phyloP scores from a whole-genome alignment of 306 rosid species.

The Malus fusca region DNA sequence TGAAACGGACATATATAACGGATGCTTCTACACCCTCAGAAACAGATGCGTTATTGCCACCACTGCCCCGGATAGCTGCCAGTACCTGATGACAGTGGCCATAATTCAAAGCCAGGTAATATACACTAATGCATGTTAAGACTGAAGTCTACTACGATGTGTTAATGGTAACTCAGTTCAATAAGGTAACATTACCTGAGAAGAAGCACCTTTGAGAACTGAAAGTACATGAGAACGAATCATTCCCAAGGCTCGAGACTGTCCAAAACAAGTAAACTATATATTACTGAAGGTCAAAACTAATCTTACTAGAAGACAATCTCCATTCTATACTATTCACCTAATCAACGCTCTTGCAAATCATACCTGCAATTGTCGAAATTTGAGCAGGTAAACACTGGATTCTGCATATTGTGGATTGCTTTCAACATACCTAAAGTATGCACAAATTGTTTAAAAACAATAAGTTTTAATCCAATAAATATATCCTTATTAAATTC shows the following conservation, averaged over 20 bases:
- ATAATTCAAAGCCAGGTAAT: not conserved
- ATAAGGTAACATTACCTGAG: conserved; percentile 64
- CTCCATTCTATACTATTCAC: conserved; percentile 5
- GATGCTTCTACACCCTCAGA: conserved; percentile 99
- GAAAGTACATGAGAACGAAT: conserved; percentile 81
- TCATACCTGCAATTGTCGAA: conserved; percentile 91
- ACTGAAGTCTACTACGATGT: not conserved
- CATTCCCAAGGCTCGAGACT: conserved; percentile 97
- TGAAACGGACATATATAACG: conserved; percentile 90
- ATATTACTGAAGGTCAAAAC: conserved; percentile 16
- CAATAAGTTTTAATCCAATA: not conserved
- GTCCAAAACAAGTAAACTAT: conserved; percentile 27
- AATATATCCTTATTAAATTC: not conserved
- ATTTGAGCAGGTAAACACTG: conserved; percentile 89
- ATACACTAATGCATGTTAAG: not conserved
- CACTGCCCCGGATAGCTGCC: conserved; percentile 74
- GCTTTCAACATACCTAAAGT: conserved; percentile 79
- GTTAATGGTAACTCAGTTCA: conserved; percentile 17
- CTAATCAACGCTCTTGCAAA: conserved; percentile 7
- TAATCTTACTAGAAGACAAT: conserved; percentile 4
- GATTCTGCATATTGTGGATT: conserved; percentile 96
- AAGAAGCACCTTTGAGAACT: conserved; percentile 84
- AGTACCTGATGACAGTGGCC: conserved; percentile 56
- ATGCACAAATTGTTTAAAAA: conserved; percentile 9
- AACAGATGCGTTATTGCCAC: conserved; percentile 59